Base-by-base conservation (phyloP, 139 green algal species). In the Marvania coccoides region DNA sequence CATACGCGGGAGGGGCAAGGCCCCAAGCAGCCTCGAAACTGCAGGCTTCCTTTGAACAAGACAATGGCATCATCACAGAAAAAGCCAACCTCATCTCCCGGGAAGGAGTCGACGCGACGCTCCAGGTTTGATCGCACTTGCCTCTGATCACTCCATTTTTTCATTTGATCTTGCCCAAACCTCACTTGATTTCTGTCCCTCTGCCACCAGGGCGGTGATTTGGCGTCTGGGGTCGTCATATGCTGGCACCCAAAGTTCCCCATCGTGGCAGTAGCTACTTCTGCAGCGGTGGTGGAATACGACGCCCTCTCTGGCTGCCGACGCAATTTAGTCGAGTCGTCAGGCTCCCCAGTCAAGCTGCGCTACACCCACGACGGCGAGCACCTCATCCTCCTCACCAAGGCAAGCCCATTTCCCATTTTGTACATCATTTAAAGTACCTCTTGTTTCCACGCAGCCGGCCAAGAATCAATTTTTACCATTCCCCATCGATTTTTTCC, bases 281-380 rank as follows among this genome's bases (percentile, higher is more conserved):
- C 28, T 28, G 28, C 59, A n/a, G 59, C 59, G 40, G 23, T 65
- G n/a, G 61, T 71, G 0, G 71, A 77, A 42, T 73, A 69, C n/a
- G 71, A 77, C 58, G 71, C 64, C 10, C 31, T 77, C 30, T 73
- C 63, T 7, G 71, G 71, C 4, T 66, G 64, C 19, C 54, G 63
- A 14, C 55, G 71, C 38, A 77, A 69, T 54, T 28, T 69, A 19
- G 71, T 69, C 30, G 71, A 77, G 13, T 42, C 26, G 15, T 23
- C 31, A 12, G 71, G 71, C 31, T 64, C 57, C 14, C 71, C 71
- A 2, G 40, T 77, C 34, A 70, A 60, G 14, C 28, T 72, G 35
- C 15, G 15, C 15, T 77, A 77, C 37, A 69, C 71, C 4, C 42
- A 54, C 31, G 48, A 62, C 51, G 71, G 71, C 12, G 8, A 29